Evolutionary conservation across 371 early-diverging fungal genomes (phyloP).

Genomic region (Haplosporangium sp.): DNA sequence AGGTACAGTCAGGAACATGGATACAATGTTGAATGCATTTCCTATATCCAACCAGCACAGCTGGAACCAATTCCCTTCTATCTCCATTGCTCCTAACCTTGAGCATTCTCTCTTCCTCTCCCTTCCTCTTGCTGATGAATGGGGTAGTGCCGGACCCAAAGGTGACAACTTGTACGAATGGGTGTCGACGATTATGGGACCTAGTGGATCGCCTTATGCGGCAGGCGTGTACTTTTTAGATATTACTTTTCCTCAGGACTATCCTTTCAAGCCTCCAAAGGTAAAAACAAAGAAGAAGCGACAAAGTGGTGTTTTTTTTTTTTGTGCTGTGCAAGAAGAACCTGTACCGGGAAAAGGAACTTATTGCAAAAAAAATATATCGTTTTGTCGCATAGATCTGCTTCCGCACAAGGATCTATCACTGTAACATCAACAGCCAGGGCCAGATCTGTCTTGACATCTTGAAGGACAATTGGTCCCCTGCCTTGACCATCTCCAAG

Average conservation of each 20-base stretch:
- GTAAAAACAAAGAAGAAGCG: no score
- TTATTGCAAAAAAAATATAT: no score
- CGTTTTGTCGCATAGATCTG: conserved; percentile 57
- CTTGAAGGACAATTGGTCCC: conserved; percentile 95
- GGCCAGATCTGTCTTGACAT: conserved; percentile 97
- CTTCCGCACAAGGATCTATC: conserved; percentile 94
- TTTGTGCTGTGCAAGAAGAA: no score
- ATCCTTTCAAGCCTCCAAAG: conserved; percentile 52
- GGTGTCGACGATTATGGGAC: conserved; percentile 3
- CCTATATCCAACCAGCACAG: no score
- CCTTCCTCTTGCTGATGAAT: neutral
- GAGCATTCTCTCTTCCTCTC: no score
- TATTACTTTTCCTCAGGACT: neutral
- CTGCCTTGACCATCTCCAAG: conserved; percentile 93
- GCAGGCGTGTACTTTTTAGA: conserved; percentile 6
- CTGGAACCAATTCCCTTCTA: no score
- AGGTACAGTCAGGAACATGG: conserved; percentile 59
- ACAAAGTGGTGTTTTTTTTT: no score
- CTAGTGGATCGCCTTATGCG: conserved; percentile 9
- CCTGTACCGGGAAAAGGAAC: no score
- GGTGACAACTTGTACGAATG: conserved; percentile 76
- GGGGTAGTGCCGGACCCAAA: conserved; percentile 89
- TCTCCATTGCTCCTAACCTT: no score
- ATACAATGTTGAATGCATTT: no score
- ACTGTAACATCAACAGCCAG: conserved; percentile 94